A percentile compares a stretch with the other conserved stretches of the same genome.
Conservation (phyloP, 768 basidiomycete species). For the Megacollybia marginata region DNA sequence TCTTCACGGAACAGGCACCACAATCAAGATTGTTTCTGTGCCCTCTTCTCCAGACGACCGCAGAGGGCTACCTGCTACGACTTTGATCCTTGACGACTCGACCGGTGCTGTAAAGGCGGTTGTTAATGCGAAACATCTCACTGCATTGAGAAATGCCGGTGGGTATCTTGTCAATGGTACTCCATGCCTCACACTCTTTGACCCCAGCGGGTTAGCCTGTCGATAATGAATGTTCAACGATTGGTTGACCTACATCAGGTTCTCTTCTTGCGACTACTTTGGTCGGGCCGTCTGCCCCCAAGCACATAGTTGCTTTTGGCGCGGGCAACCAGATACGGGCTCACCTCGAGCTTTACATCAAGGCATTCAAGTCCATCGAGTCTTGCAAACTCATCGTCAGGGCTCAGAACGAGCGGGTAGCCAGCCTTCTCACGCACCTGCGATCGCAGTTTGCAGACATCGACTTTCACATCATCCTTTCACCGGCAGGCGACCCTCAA, state of each 20-base stretch:
- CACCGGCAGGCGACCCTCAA: constrained; percentile 4
- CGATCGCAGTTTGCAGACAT: constrained; percentile 11
- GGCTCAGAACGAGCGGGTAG: constrained; percentile 39
- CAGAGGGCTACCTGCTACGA: constrained; percentile 68
- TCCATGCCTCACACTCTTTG: background rate
- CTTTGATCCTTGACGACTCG: constrained; percentile 64
- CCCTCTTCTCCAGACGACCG: constrained; percentile 37
- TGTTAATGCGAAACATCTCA: constrained; percentile 71
- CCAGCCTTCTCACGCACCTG: constrained; percentile 25
- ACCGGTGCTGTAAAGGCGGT: constrained; percentile 68
- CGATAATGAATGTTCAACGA: background rate
- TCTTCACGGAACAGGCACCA: constrained; percentile 42
- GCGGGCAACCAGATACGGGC: constrained; percentile 65
- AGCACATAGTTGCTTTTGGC: constrained; percentile 55
- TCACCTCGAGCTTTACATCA: constrained; percentile 57
- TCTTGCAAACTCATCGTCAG: constrained; percentile 61
- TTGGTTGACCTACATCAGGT: constrained; percentile 29
- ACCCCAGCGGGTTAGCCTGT: too few species aligned
- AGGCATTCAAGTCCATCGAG: constrained; percentile 45
- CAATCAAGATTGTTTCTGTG: constrained; percentile 78
- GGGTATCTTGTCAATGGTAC: constrained; percentile 29
- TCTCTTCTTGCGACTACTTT: constrained; percentile 61
- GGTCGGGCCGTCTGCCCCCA: constrained; percentile 34
- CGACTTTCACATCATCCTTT: constrained; percentile 1
- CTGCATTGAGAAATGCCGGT: constrained; percentile 77